Percentiles rank a stretch among this genome's conserved stretches.
Conservation (phyloP, 345 rosid species). For the Salix purpurea region DNA sequence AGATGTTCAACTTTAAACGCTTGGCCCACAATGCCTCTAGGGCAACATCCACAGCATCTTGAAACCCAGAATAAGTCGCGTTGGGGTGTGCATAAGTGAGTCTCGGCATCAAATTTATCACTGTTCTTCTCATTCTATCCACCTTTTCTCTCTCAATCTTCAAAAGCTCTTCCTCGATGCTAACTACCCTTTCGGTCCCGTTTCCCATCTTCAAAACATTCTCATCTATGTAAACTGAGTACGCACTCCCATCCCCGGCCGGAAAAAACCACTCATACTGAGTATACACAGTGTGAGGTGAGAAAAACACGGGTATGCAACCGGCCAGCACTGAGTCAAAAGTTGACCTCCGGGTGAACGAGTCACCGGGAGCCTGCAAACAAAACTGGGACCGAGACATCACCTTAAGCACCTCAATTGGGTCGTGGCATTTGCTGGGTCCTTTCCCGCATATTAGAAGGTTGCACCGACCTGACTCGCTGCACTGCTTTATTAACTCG, state of each 20-base stretch:
- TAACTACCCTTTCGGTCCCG: background rate
- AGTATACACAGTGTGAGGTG: slow-evolving; percentile 56
- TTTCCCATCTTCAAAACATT: background rate
- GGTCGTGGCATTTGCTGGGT: slow-evolving; percentile 35
- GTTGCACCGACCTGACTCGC: slow-evolving; percentile 34
- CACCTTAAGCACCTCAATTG: slow-evolving; percentile 22
- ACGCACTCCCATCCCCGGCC: slow-evolving; percentile 9
- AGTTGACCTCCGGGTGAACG: slow-evolving; percentile 50
- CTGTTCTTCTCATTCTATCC: slow-evolving; percentile 28
- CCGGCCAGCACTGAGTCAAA: slow-evolving; percentile 51
- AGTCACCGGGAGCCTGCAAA: slow-evolving; percentile 58
- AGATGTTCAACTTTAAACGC: background rate
- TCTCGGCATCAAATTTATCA: slow-evolving; percentile 43
- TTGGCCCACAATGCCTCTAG: slow-evolving; percentile 23
- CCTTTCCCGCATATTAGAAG: slow-evolving; percentile 31
- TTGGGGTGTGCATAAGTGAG: slow-evolving; percentile 51
- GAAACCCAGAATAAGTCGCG: slow-evolving; percentile 30
- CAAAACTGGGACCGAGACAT: slow-evolving; percentile 48
- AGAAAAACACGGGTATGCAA: slow-evolving; percentile 61
- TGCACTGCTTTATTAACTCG: slow-evolving; percentile 51
- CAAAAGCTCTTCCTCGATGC: slow-evolving; percentile 36
- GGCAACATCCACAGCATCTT: slow-evolving; percentile 52
- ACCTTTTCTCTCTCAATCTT: slow-evolving; percentile 26
- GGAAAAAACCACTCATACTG: slow-evolving; percentile 58
- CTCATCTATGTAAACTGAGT: slow-evolving; percentile 40